A percentile compares a stretch with the other conserved stretches of the same genome.
phyloP scores from a whole-genome alignment of 768 basidiomycete genomes.

The Auricularia auricula-judae region DNA sequence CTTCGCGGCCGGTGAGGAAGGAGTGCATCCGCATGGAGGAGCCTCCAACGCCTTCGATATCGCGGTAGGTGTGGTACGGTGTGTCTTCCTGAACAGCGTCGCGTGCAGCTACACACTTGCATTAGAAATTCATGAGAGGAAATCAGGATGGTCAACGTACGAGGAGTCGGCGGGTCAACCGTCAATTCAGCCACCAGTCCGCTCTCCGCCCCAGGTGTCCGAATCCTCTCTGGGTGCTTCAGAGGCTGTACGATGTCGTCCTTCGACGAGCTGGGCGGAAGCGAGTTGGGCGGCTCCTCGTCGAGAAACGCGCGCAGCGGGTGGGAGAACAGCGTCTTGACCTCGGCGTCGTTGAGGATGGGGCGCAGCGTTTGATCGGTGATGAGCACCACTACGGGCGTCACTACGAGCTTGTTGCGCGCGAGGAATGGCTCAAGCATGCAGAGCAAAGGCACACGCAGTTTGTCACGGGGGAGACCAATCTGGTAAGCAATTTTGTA shows the following conservation, averaged over 20 bases:
- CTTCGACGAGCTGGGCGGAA: not conserved
- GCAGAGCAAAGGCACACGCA: constrained; percentile 65
- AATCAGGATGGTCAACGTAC: not conserved
- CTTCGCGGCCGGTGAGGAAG: constrained; percentile 81
- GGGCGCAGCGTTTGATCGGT: constrained; percentile 70
- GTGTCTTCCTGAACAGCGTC: not conserved
- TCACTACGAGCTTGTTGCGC: constrained; percentile 62
- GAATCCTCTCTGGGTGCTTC: not conserved
- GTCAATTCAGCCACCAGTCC: not conserved
- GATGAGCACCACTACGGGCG: constrained; percentile 79
- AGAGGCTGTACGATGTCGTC: not conserved
- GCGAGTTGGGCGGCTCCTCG: constrained; percentile 1
- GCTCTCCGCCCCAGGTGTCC: constrained; percentile 10
- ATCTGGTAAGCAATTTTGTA: constrained; percentile 36
- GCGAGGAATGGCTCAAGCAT: constrained; percentile 71
- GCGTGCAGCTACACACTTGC: not conserved
- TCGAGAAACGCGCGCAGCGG: constrained; percentile 66
- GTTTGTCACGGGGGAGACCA: constrained; percentile 63
- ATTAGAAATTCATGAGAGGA: not conserved
- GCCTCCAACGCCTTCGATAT: constrained; percentile 29
- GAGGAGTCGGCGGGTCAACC: not conserved
- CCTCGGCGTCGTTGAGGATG: constrained; percentile 69
- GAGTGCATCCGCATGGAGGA: constrained; percentile 49
- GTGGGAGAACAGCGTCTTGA: constrained; percentile 74
- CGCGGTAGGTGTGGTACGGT: constrained; percentile 57